Evolutionary conservation across 805 yeast species (phyloP).

Genomic region (Candida odintsovae): DNA sequence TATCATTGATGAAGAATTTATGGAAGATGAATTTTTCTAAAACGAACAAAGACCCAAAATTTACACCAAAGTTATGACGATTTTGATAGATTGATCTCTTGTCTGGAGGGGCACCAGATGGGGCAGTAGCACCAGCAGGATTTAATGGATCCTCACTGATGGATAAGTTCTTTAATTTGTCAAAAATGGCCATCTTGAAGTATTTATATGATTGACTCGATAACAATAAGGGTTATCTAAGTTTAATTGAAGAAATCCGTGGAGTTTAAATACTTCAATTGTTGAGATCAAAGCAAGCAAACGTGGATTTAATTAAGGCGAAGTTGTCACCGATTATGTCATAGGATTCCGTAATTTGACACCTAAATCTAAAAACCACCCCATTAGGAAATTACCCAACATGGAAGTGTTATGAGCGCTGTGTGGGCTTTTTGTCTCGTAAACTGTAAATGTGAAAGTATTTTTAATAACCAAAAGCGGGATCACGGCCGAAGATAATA

Average conservation of each 20-base stretch:
- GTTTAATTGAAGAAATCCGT: background rate
- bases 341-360: background rate
- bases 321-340: background rate
- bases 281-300: background rate
- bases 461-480: no score
- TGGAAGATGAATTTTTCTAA: slow-evolving; percentile 76
- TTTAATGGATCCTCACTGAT: background rate
- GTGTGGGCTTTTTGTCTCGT: no score
- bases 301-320: background rate
- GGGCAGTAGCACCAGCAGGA: slow-evolving; percentile 23
- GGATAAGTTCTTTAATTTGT: slow-evolving; percentile 3
- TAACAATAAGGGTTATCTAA: background rate
- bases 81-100: slow-evolving; percentile 47
- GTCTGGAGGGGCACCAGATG: slow-evolving; percentile 28
- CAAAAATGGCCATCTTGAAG: slow-evolving; percentile 3
- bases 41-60: slow-evolving; percentile 77
- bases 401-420: no score
- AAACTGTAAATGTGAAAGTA: no score
- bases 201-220: background rate
- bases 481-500: no score
- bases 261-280: background rate
- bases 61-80: slow-evolving; percentile 74
- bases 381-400: no score
- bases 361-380: no score
- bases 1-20: slow-evolving; percentile 50